Evolutionary conservation across 805 yeast species (phyloP).

Genomic region (Debaryomyces castellii): DNA sequence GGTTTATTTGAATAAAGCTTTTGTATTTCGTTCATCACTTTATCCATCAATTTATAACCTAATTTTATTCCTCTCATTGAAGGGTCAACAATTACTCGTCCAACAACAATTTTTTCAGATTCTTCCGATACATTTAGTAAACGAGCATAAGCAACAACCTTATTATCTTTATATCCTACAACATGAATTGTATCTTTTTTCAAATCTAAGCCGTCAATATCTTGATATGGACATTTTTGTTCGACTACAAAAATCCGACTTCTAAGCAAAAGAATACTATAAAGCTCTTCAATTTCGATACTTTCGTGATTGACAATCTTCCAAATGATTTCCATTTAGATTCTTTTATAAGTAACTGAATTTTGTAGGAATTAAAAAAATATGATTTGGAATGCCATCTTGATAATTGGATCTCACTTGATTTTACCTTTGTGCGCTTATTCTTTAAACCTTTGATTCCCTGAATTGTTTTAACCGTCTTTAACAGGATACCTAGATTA

Average conservation of each 20-base stretch:
- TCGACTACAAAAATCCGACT: background rate
- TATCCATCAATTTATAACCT: background rate
- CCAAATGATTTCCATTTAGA: background rate
- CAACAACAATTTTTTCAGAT: background rate
- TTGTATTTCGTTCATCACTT: background rate
- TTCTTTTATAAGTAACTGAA: too few species aligned
- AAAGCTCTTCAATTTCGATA: background rate
- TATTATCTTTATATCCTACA: background rate
- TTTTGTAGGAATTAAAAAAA: too few species aligned
- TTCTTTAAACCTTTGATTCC: too few species aligned
- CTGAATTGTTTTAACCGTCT: too few species aligned
- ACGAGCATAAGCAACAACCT: background rate
- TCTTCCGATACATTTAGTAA: background rate
- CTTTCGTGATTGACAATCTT: background rate
- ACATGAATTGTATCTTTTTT: background rate
- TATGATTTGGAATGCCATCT: too few species aligned
- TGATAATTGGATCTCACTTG: too few species aligned
- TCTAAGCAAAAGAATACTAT: background rate
- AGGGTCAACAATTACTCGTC: background rate
- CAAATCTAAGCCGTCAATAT: background rate
- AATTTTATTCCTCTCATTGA: background rate
- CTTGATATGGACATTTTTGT: background rate
- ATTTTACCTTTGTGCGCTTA: too few species aligned
- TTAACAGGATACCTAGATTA: too few species aligned
- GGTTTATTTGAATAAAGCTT: background rate